Percentiles rank a stretch among this genome's conserved stretches.
phyloP scores from a whole-genome alignment of 345 rosid species.

The Eucalyptus erythrocorys region DNA sequence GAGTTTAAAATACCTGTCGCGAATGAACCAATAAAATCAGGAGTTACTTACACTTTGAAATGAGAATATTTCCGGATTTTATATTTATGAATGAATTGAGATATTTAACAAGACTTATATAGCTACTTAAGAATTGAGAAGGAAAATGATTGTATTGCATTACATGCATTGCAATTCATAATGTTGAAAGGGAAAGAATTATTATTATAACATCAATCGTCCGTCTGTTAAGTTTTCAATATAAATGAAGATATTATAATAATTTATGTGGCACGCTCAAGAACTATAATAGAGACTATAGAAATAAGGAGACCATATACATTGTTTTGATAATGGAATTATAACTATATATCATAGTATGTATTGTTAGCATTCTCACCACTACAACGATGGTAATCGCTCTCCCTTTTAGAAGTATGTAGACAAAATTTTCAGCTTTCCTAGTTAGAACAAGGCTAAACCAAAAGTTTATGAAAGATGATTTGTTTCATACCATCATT shows the following conservation, averaged over 20 bases:
- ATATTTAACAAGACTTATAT: background rate
- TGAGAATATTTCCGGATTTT: fast-evolving
- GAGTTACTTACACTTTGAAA: background rate
- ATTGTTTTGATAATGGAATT: background rate
- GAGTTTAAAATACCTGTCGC: background rate
- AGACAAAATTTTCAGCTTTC: background rate
- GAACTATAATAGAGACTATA: background rate
- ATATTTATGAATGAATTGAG: background rate
- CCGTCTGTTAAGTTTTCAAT: background rate
- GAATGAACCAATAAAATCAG: background rate
- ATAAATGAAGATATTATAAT: background rate
- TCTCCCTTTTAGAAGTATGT: background rate
- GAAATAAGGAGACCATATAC: background rate
- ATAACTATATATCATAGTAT: background rate
- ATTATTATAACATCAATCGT: background rate
- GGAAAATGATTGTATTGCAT: background rate
- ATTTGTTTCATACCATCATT: background rate
- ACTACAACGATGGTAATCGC: fast-evolving
- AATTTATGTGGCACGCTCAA: background rate
- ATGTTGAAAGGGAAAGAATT: background rate
- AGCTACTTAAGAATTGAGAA: background rate
- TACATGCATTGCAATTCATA: background rate
- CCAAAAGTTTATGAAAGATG: background rate
- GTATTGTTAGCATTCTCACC: background rate
- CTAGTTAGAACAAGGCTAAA: background rate